These are phyloP conservation scores for Tolypocladium album DNA, from an alignment of 2,329 filamentous ascomycete species.

Conservation along the genomic window DNA sequence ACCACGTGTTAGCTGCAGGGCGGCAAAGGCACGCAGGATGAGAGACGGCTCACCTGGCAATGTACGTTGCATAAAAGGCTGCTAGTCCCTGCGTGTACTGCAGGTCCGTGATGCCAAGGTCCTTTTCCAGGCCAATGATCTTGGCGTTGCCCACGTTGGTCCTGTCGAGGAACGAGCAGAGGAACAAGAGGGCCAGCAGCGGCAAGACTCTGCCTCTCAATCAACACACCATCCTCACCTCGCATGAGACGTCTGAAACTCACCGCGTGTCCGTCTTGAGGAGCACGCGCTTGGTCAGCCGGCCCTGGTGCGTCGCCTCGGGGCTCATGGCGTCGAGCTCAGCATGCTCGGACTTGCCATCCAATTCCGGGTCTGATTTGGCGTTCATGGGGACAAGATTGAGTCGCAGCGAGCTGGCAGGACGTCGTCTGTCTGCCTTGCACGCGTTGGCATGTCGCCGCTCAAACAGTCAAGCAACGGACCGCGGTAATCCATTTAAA, in stretches of 20 bases:
- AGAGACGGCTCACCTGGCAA: conserved; percentile 33
- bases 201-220: conserved; percentile 41
- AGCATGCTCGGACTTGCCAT: conserved; percentile 10
- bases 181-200: conserved; percentile 50
- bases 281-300: conserved; percentile 13
- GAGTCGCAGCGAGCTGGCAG: background rate
- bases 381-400: conserved; percentile 1
- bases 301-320: conserved; percentile 3
- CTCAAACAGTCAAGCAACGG: background rate
- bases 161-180: conserved; percentile 55
- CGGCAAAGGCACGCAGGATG: background rate
- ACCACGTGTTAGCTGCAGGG: background rate
- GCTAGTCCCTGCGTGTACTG: conserved; percentile 56
- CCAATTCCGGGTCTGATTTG: conserved; percentile 4
- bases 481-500: background rate
- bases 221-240: background rate
- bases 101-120: conserved; percentile 45
- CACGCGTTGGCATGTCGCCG: background rate
- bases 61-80: conserved; percentile 56
- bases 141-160: conserved; percentile 67
- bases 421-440: background rate
- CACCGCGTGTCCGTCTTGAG: conserved; percentile 18
- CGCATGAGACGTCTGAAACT: background rate
- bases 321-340: conserved; percentile 6
- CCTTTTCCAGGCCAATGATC: conserved; percentile 49